Evolutionary conservation across 202 grass and related monocot species (phyloP), one percentile per base, ranked within the genome.

Genomic region (Zoysia matrella): DNA sequence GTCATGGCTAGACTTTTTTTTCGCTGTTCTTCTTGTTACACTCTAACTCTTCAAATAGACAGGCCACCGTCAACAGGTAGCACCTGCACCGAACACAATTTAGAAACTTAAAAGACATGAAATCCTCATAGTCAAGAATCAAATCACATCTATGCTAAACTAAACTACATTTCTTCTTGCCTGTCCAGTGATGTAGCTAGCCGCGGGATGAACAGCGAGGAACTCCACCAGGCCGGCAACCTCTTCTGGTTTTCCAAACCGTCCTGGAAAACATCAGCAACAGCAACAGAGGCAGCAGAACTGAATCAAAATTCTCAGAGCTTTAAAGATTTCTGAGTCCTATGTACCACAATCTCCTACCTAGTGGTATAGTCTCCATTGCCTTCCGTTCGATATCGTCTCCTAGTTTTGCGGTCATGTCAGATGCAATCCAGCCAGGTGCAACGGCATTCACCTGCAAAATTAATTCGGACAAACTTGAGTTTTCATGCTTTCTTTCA

Each of bases 171-270:
- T 50, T 77, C 44, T 8, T 13, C 76, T 81, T 56, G 63, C 88
- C 88, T 93, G 91, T 4, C 91, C 91, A 2, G 91, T 93, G 44
- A 93, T 69, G 62, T 93, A 93, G 72, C 88, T 88, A 11, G 91
- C 82, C 3, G 91, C 88, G 42, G 91, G 88, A 81, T 90, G 86
- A 70, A 93, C 82, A 11, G 88, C 91, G 48, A 93, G 71, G 82
- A 93, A 90, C 75, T 90, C 85, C 47, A 90, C 91, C 55, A 93
- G 16, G 2, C 91, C 88, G 1, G 91, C 91, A 46, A 93, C 65
- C 77, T 93, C 91, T 48, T 93, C 91, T 60, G 91, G 88, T 54
- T 82, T 89, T 15, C 91, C 91, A 36, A 85, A 93, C 75, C 91
- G 80, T 70, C 91, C 91, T 93, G 76, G 40, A 80, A 48, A 75